phyloP scores from a whole-genome alignment of 257 asterid genomes.

The Solanum sejunctum region DNA sequence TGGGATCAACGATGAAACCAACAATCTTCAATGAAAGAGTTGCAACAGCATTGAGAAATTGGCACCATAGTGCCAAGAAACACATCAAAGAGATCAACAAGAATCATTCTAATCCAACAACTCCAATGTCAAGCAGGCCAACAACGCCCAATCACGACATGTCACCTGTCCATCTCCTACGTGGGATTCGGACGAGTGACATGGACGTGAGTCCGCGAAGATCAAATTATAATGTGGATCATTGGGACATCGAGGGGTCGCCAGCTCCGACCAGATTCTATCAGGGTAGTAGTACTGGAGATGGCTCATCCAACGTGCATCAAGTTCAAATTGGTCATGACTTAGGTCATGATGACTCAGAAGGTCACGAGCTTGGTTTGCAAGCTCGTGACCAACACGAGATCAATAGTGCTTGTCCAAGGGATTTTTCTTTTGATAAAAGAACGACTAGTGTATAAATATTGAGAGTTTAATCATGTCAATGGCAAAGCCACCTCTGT shows the following conservation, averaged over 20 bases:
- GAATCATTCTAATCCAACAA: slow-evolving; percentile 17
- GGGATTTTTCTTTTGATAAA: slow-evolving; percentile 40
- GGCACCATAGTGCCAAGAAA: slow-evolving; percentile 87
- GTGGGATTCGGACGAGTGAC: slow-evolving; percentile 25
- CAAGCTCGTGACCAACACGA: slow-evolving; percentile 8
- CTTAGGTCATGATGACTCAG: background rate
- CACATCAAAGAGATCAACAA: slow-evolving; percentile 45
- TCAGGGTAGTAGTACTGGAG: background rate
- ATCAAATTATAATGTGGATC: slow-evolving; percentile 16
- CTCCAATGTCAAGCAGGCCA: slow-evolving; percentile 51
- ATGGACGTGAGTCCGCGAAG: slow-evolving; percentile 26
- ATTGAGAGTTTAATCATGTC: background rate
- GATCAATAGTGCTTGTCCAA: slow-evolving; percentile 13
- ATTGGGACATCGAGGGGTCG: slow-evolving; percentile 34
- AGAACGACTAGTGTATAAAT: background rate
- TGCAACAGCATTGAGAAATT: slow-evolving; percentile 51
- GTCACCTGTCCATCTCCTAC: slow-evolving; percentile 74
- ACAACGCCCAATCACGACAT: slow-evolving; percentile 47
- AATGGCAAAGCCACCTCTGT: background rate
- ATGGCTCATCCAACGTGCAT: slow-evolving; percentile 7
- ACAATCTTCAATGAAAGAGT: slow-evolving; percentile 75
- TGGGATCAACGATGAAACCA: slow-evolving; percentile 90
- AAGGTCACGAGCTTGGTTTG: slow-evolving; percentile 2
- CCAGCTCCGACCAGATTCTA: slow-evolving; percentile 30
- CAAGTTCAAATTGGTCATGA: slow-evolving; percentile 25